Evolutionary conservation across 257 asterid species (phyloP), one percentile per base, ranked within the genome.

Genomic region (Solanum ossicruentum): DNA sequence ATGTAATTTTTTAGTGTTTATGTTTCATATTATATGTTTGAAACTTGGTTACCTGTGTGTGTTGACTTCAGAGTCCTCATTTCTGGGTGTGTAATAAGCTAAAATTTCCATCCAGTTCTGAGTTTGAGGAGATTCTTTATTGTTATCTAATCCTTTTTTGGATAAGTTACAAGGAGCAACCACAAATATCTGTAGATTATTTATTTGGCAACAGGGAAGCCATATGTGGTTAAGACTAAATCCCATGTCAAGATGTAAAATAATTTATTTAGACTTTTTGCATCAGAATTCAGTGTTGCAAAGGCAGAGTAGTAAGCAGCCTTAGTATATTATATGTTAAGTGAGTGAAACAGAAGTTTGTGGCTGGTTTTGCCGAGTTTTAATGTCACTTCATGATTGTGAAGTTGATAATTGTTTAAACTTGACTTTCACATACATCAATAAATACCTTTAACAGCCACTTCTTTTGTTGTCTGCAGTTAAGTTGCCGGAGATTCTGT

Each of bases 401-500:
- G 28, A 82, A 43, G 77, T 66, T 54, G 65, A 12, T 23, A 2
- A 23, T 77, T 8, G 63, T 51, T 82, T 73, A 13, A 73, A 15
- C 20, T 39, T 69, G 82, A 51, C 45, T 60, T 83, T 16, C 56
- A 52, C 88, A 80, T 63, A 47, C 66, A 52, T 23, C 36, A 21
- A 70, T 89, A 63, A 67, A 85, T 79, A 73, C 12, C 36, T 81
- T 54, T 65, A 11, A 45, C 21, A 84, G 26, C 57, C n/a, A 39
- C 10, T 67, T 83, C 70, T 87, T 80, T 84, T 82, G 85, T 81
- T 86, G 41, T 84, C 58, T 84, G 84, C 92, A 94, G 97, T 94
- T 82, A 94, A 94, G 89, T 86, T 93, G 86, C 98, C 97, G 0
- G 93, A 94, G 87, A 83, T 92, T 89, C 91, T 92, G 63, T 86